Base-by-base conservation (phyloP, 2,329 filamentous ascomycete genomes). In the Plectosphaerella plurivora region DNA sequence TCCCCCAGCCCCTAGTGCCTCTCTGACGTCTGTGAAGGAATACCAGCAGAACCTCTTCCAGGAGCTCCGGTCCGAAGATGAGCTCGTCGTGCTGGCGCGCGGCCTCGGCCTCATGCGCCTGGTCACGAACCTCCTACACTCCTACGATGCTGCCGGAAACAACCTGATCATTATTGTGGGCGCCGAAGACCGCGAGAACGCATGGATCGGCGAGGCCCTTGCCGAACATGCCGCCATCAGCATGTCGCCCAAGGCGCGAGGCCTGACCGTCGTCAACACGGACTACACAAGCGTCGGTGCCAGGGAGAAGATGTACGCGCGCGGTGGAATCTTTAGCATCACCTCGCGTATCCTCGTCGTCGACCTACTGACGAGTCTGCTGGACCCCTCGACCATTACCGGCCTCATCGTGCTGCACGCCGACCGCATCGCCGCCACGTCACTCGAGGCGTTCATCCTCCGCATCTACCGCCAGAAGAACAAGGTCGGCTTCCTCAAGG, bases 21-120 rank as follows among this genome's bases (percentile, higher is more conserved):
- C 45, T 53, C 48, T 54, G 16, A 51, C 18, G 16, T 41, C 33
- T 20, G 8, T 39, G 33, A 55, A 88, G 84, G 79, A 91, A 78
- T 99, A 95, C 70, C 94, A 99, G 75, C 92, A 97, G 75, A 87
- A 90, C 65, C 84, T 97, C 63, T 97, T 97, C 75, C 90, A 89
- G 68, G 89, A 94, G 73, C 84, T 96, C 60, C 87, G 91, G 57
- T 77, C 84, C 55, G 89, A 97, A 74, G 94, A 99, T 88, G 88
- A 95, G 71, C 86, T 99, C 58, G 88, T 97, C 62, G 80, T 99
- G 51, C 82, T 97, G 51, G 94, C 93, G 42, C 89, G 91, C 50
- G 94, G 94, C 60, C 86, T 99, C 47, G 94, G 94, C 61, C 85
- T 97, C 45, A 83, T 97, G 68, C 90, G 91, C 60, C 83, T 99